Conservation (phyloP, 257 asterid genomes). For the Nicotiana tomentosiformis region DNA sequence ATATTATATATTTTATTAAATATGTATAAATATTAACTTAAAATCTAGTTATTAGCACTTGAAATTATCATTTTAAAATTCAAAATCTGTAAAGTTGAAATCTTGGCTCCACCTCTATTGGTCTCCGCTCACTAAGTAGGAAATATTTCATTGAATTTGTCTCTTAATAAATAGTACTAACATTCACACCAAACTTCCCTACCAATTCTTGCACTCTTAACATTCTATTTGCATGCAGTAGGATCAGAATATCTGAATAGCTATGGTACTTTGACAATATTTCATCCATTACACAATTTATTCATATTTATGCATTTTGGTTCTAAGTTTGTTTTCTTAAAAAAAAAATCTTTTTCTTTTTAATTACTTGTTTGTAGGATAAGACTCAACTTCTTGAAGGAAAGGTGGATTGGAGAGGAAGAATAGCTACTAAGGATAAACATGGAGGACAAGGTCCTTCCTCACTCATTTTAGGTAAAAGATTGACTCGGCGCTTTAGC, state of each 20-base stretch:
- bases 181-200: background rate
- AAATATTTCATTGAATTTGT: background rate
- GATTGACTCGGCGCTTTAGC: too few species aligned
- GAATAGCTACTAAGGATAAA: conserved; percentile 36
- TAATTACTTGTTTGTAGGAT: conserved; percentile 30
- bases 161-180: background rate
- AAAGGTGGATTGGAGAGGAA: conserved; percentile 79
- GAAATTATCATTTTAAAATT: too few species aligned
- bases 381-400: conserved; percentile 39
- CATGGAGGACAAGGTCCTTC: conserved; percentile 58
- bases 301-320: background rate
- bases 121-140: background rate
- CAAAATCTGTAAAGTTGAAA: too few species aligned
- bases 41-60: too few species aligned
- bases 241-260: background rate
- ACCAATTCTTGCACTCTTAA: background rate
- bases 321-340: background rate
- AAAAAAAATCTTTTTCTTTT: too few species aligned
- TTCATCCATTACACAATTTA: too few species aligned
- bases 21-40: too few species aligned
- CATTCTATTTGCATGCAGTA: background rate
- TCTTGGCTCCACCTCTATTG: too few species aligned
- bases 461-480: conserved; percentile 41
- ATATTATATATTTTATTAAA: too few species aligned
- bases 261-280: background rate